phyloP scores from a whole-genome alignment of 176 grass and related monocot genomes.

The Paspalum notatum region DNA sequence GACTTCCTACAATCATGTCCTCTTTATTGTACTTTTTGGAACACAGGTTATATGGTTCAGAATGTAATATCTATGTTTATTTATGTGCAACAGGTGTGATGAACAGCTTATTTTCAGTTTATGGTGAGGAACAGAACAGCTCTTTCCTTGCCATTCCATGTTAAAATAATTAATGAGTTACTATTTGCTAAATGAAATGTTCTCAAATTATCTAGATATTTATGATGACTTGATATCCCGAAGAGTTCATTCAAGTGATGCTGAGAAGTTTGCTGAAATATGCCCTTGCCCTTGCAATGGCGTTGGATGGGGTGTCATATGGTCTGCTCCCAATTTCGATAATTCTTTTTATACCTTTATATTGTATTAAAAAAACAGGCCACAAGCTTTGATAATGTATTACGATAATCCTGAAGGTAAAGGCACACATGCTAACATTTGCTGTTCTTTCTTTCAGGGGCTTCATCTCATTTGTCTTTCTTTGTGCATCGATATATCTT shows the following conservation, averaged over 20 bases:
- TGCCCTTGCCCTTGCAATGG: conserved; percentile 96
- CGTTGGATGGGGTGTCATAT: conserved; percentile 88
- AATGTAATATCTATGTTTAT: conserved; percentile 32
- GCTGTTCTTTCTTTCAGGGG: conserved; percentile 67
- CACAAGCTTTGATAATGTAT: background rate
- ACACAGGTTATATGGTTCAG: conserved; percentile 2
- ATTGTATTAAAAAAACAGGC: no score
- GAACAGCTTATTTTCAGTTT: conserved; percentile 99
- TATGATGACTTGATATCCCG: conserved; percentile 97
- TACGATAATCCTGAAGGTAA: conserved; percentile 3
- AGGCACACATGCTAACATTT: conserved; percentile 18
- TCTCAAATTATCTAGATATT: conserved; percentile 61
- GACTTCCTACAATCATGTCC: background rate
- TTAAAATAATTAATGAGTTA: conserved; percentile 29
- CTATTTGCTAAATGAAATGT: conserved; percentile 2
- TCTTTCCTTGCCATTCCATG: conserved; percentile 25
- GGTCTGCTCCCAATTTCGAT: conserved; percentile 54
- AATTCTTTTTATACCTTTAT: background rate
- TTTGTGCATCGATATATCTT: conserved; percentile 80
- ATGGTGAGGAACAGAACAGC: conserved; percentile 60
- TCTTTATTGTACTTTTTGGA: conserved; percentile 25
- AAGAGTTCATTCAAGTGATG: conserved; percentile 96
- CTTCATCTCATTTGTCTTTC: conserved; percentile 87
- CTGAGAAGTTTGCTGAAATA: conserved; percentile 98
- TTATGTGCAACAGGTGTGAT: conserved; percentile 77